These are phyloP conservation scores for Olyra latifolia DNA, from an alignment of 176 grass and related monocot genomes.

Conservation along the genomic window DNA sequence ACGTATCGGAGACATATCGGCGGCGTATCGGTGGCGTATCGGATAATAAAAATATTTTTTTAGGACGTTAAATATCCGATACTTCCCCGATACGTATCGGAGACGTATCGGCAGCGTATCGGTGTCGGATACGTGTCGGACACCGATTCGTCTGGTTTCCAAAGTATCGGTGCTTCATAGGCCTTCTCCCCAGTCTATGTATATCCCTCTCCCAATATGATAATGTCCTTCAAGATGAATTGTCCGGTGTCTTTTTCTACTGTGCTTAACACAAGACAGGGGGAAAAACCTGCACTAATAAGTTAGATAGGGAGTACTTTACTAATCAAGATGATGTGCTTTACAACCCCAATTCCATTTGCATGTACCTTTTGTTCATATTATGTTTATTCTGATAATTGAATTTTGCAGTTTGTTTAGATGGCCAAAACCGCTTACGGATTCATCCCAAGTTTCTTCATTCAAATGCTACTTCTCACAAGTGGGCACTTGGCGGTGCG, in stretches of 20 bases:
- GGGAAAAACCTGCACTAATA: background rate
- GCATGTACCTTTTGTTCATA: background rate
- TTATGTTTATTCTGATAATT: slow-evolving; percentile 18
- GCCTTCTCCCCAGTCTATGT: too few relatives aligned
- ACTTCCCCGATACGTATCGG: too few relatives aligned
- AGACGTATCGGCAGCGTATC: too few relatives aligned
- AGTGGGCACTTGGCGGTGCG: slow-evolving; percentile 67
- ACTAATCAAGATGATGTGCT: background rate
- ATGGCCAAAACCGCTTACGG: slow-evolving; percentile 46
- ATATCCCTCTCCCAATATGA: background rate
- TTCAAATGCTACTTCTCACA: slow-evolving; percentile 74
- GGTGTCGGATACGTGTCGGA: too few relatives aligned
- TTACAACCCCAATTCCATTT: slow-evolving; percentile 10
- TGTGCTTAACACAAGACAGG: background rate
- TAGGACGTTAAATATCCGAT: too few relatives aligned
- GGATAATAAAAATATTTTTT: too few relatives aligned
- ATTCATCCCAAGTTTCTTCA: slow-evolving; percentile 75
- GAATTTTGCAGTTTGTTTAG: slow-evolving; percentile 27
- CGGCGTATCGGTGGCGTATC: too few relatives aligned
- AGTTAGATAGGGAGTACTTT: slow-evolving; percentile 8
- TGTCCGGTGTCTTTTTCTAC: background rate
- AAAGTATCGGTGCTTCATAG: too few relatives aligned
- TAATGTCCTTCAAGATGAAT: background rate
- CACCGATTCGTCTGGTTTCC: too few relatives aligned
- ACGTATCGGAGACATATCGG: too few relatives aligned